Base-by-base conservation (phyloP, 768 basidiomycete genomes). In the Leccinellum luteum region DNA sequence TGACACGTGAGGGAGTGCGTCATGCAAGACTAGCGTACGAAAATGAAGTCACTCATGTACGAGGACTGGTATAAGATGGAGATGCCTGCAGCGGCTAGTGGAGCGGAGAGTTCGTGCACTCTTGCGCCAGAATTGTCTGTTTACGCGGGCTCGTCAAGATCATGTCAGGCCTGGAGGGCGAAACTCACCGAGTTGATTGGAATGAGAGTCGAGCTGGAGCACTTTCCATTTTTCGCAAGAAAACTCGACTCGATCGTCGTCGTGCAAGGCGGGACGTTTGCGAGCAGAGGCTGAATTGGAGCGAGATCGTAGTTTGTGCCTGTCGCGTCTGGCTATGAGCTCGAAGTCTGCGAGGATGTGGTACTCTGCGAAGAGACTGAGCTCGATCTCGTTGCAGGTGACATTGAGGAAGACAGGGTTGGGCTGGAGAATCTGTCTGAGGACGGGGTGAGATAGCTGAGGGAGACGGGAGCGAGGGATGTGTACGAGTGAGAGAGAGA, bases 1-100 rank as follows among this genome's bases (percentile, higher is more conserved):
- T 41, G 54, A 55, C 28, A n/a, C 45, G 51, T 10, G 15, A 45
- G 17, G 17, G 4, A 8, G 44, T 3, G 15, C 13, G 45, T 48
- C 9, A n/a, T 35, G 10, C 15, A 21, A n/a, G 28, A 28, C 31
- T 38, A 56, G 74, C 86, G 62, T 65, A 90, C 89, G 61, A 92
- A 85, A 56, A 92, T 88, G 67, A 87, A 91, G 70, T 92, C 90
- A 63, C 87, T 85, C 81, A 83, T 85, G 69, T 92, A 91, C 3
- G 89, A 89, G 6, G 87, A 89, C 66, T 90, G 87, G 69, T 92
- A 92, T 14, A 92, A 75, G 50, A 92, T 92, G 31, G 87, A 89
- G 35, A 92, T 90, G 3, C 88, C 87, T 35, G 85, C 86, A 13
- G 83, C 85, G 12, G 89, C 88, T 19, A 92, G 75, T 31, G 86